Base-by-base conservation (phyloP, 805 yeast species). In the Candida jianshihensis region DNA sequence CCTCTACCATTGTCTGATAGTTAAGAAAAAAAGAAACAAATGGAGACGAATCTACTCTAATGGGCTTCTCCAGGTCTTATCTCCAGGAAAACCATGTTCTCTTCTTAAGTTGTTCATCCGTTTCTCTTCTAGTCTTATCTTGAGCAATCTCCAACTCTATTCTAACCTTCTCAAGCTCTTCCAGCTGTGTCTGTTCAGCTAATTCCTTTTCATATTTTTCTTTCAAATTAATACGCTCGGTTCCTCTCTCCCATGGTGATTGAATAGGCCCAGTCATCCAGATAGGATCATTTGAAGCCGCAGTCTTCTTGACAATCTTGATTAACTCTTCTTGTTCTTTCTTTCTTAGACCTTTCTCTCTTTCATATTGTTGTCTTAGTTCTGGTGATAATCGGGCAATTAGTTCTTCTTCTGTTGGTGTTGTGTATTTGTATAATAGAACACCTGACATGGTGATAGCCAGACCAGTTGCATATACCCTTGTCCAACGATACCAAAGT, bases 341-440 rank as follows among this genome's bases (percentile, higher is more conserved):
- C 47, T 71, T 71, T 54, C 90, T 71, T 19, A 81, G 56, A 8
- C 64, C 76, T 45, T 65, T 70, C 49, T 81, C 79, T 36, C 68
- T 63, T 47, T 81, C 88, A 56, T 84, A 86, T 41, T 83, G 81
- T 16, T 77, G 78, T 44, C 86, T 68, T 30, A 88, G 64, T 54
- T 89, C 96, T 1, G 97, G 96, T 6, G 95, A 82, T 45, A 88
- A 68, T 34, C 70, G 60, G 1, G 78, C 75, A 28, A 88, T 70
- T 32, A 89, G 59, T 52, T 89, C 73, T 48, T 87, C 95, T 46
- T 85, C 95, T 2, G 89, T 73, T 3, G 97, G 97, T 0, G 87
- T 79, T 1, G 89, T 76, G 57, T 75, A 83, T 44, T 78, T 81
- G 62, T 62, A 81, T 14, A 82, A 63, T 6, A 84, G 46, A 1